Conservation (phyloP, 2,329 filamentous ascomycete genomes). For the Fusarium lateritium region DNA sequence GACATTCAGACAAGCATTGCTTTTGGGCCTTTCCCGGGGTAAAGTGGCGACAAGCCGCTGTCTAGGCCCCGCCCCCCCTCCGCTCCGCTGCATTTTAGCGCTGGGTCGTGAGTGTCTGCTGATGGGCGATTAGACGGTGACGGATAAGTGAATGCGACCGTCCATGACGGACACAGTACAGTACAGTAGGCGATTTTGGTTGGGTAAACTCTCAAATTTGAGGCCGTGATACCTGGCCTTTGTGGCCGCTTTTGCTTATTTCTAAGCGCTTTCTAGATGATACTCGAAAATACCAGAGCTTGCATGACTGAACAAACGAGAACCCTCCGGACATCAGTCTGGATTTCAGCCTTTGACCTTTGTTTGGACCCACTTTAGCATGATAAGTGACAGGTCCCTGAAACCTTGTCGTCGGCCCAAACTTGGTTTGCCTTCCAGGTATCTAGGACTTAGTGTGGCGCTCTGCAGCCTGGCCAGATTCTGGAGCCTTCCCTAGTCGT, state of each 20-base stretch:
- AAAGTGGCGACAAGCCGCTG: slow-evolving; percentile 44
- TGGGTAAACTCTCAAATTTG: background rate
- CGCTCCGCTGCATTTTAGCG: slow-evolving; percentile 33
- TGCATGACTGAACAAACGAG: slow-evolving; percentile 12
- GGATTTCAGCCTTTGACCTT: slow-evolving; percentile 15
- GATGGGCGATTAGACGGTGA: slow-evolving; percentile 37
- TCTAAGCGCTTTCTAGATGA: slow-evolving; percentile 27
- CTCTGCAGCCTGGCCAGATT: slow-evolving; percentile 49
- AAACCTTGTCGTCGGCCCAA: no score
- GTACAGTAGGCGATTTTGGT: background rate
- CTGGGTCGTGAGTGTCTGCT: slow-evolving; percentile 30
- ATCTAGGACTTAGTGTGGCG: slow-evolving; percentile 43
- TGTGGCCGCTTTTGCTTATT: background rate
- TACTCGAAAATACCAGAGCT: slow-evolving; percentile 27
- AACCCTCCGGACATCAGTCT: slow-evolving; percentile 37
- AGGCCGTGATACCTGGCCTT: background rate
- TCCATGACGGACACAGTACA: slow-evolving; percentile 14
- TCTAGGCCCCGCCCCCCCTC: slow-evolving; percentile 35
- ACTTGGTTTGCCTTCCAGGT: slow-evolving; percentile 21
- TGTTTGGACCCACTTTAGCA: slow-evolving; percentile 31
- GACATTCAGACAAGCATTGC: slow-evolving; percentile 23
- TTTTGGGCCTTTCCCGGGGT: slow-evolving; percentile 39
- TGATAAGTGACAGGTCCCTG: slow-evolving; percentile 30
- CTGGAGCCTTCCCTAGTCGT: slow-evolving; percentile 57
- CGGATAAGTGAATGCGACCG: slow-evolving; percentile 28